Evolutionary conservation across 2,329 filamentous ascomycete species (phyloP).

Genomic region (Emmonsia crescens): DNA sequence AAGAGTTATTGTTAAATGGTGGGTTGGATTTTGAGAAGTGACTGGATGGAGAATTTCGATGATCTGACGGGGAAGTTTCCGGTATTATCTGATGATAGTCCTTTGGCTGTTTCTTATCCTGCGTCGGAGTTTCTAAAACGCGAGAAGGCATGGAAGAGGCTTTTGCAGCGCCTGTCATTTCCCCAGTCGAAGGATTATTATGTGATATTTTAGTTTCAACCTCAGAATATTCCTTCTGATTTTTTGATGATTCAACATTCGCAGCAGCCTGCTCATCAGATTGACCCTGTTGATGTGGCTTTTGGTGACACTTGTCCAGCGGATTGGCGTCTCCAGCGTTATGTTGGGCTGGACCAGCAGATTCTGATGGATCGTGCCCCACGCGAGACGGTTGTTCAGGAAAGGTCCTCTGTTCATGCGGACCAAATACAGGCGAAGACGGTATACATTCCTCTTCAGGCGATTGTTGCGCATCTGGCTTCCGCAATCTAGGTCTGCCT

Average conservation of each 20-base stretch:
- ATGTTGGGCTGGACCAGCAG: not conserved
- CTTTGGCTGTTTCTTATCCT: slow-evolving; percentile 13
- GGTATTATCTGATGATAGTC: slow-evolving; percentile 20
- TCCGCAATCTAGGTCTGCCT: not conserved
- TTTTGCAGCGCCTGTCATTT: slow-evolving; percentile 13
- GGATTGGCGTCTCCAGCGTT: not conserved
- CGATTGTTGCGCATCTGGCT: not conserved
- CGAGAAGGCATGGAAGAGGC: slow-evolving; percentile 30
- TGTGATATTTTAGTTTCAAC: not conserved
- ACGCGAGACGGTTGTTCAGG: not conserved
- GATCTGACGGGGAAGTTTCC: slow-evolving; percentile 27
- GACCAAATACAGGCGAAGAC: not conserved
- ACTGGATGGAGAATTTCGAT: slow-evolving; percentile 7
- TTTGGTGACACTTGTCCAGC: not conserved
- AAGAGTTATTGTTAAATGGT: slow-evolving; percentile 11
- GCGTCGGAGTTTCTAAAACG: slow-evolving; percentile 31
- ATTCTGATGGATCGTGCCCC: not conserved
- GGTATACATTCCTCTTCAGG: not conserved
- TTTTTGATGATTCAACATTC: not conserved
- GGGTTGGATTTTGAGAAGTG: not conserved
- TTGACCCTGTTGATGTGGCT: not conserved
- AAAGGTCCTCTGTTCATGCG: not conserved
- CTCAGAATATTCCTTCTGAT: not conserved
- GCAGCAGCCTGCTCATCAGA: not conserved
- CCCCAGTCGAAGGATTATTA: not conserved